Conservation (phyloP, 352 stramenopile species). For the Phytopythium chamaehyphon region DNA sequence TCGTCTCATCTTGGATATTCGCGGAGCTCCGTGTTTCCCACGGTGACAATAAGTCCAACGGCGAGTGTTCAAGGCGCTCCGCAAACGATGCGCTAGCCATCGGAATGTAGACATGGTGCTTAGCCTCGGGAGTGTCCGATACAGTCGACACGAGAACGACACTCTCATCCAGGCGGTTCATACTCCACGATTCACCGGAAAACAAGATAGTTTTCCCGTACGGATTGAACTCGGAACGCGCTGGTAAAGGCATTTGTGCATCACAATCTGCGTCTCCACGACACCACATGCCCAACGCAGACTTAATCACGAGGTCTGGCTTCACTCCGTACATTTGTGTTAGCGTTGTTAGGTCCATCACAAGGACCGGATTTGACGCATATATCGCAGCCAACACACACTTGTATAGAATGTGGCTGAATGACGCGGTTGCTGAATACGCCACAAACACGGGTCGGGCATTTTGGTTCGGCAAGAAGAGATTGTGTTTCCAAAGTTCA, state of each 20-base stretch:
- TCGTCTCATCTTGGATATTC: too few species aligned
- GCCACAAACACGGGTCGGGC: constrained; percentile 15
- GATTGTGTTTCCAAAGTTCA: constrained; percentile 27
- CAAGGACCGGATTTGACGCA: constrained; percentile 14
- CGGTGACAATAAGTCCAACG: constrained; percentile 19
- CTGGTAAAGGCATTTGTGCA: neutral
- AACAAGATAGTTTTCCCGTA: constrained; percentile 25
- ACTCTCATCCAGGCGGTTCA: constrained; percentile 21
- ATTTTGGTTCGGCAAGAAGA: constrained; percentile 14
- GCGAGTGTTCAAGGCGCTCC: constrained; percentile 22
- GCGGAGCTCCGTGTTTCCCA: neutral
- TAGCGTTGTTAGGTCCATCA: constrained; percentile 18
- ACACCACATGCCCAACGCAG: constrained; percentile 7
- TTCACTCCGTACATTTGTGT: constrained; percentile 1
- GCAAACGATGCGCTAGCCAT: constrained; percentile 41
- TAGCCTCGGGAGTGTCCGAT: constrained; percentile 8
- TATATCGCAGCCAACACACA: constrained; percentile 29
- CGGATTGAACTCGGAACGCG: neutral
- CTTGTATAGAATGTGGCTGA: constrained; percentile 16
- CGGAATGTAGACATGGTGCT: constrained; percentile 14
- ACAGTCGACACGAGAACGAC: constrained; percentile 28
- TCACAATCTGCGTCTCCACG: too few species aligned
- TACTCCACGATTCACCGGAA: constrained; percentile 18
- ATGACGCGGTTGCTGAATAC: constrained; percentile 8
- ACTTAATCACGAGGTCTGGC: constrained; percentile 39